These are phyloP conservation scores for Sporothrix humicola DNA, from an alignment of 2,329 filamentous ascomycete genomes.

Conservation along the genomic window DNA sequence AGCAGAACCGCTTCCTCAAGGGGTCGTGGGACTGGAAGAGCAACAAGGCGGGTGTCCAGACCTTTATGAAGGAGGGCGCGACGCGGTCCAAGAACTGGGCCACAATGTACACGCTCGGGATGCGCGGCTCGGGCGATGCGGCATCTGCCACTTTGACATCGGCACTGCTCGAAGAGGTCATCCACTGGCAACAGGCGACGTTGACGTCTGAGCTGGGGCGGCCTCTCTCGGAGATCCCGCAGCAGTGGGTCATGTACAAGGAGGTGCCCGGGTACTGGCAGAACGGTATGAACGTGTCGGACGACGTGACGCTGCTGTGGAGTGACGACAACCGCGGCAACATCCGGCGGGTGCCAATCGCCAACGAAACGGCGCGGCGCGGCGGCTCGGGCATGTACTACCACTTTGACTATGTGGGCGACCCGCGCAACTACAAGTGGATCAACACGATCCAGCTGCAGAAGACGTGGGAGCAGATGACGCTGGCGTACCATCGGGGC, in stretches of 20 bases:
- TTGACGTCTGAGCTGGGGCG: slow-evolving; percentile 37
- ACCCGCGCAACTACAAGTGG: slow-evolving; percentile 59
- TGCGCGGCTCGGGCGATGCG: slow-evolving; percentile 62
- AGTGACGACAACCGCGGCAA: slow-evolving; percentile 74
- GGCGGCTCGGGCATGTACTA: slow-evolving; percentile 72
- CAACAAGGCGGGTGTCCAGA: slow-evolving; percentile 58
- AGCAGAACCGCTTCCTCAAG: slow-evolving; percentile 43
- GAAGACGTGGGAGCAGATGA: slow-evolving; percentile 70
- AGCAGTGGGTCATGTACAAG: slow-evolving; percentile 66
- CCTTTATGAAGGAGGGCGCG: slow-evolving; percentile 60
- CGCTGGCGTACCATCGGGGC: slow-evolving; percentile 61
- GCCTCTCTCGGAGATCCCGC: slow-evolving; percentile 50
- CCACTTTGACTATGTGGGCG: slow-evolving; percentile 60
- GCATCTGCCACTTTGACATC: slow-evolving; percentile 50
- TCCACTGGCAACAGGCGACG: background rate
- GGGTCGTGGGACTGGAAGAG: slow-evolving; percentile 61
- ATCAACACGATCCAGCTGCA: slow-evolving; percentile 70
- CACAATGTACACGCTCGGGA: slow-evolving; percentile 57
- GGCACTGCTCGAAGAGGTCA: background rate
- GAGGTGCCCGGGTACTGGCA: slow-evolving; percentile 63
- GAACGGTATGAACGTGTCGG: slow-evolving; percentile 62
- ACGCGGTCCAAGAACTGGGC: slow-evolving; percentile 58
- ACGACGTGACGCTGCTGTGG: slow-evolving; percentile 70
- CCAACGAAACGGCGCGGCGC: slow-evolving; percentile 61
- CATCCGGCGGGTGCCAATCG: slow-evolving; percentile 64